phyloP scores from a whole-genome alignment of 163 green algal species.

The Chloroidium sp. region DNA sequence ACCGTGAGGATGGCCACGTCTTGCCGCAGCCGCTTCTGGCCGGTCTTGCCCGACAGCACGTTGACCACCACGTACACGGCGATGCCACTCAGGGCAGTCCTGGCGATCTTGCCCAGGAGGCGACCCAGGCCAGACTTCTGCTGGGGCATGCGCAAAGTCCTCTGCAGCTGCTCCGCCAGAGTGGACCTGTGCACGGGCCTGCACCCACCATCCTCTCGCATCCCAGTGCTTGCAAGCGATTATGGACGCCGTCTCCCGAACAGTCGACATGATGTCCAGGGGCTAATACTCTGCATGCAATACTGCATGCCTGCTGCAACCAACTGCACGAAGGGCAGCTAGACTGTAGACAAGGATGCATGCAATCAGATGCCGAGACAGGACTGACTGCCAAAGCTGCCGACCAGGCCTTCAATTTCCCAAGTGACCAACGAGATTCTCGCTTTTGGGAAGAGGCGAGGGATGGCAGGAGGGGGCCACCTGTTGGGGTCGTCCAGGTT shows the following conservation, averaged over 20 bases:
- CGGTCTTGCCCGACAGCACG: too few species aligned
- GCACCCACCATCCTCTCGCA: background rate
- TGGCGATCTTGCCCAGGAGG: slow-evolving; percentile 1
- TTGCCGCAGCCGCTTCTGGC: too few species aligned
- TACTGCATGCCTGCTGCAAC: background rate
- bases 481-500: slow-evolving; percentile 19
- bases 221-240: background rate
- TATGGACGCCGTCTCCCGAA: background rate
- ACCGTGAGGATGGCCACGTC: too few species aligned
- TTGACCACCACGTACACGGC: slow-evolving; percentile 6
- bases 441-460: too few species aligned
- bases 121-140: slow-evolving; percentile 4
- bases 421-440: too few species aligned
- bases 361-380: background rate
- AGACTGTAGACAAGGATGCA: background rate
- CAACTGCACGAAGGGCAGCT: background rate
- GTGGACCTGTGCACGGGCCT: slow-evolving; percentile 13
- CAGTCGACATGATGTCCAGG: background rate
- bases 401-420: too few species aligned
- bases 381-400: too few species aligned
- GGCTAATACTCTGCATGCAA: background rate
- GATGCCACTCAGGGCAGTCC: background rate
- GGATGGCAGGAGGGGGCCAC: background rate
- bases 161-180: slow-evolving; percentile 7
- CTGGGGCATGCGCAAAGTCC: background rate